Percentiles rank a stretch among this genome's conserved stretches.
These are phyloP conservation scores for Dysphania ambrosioides DNA, from an alignment of 148 eudicot species.

Conservation along the genomic window DNA sequence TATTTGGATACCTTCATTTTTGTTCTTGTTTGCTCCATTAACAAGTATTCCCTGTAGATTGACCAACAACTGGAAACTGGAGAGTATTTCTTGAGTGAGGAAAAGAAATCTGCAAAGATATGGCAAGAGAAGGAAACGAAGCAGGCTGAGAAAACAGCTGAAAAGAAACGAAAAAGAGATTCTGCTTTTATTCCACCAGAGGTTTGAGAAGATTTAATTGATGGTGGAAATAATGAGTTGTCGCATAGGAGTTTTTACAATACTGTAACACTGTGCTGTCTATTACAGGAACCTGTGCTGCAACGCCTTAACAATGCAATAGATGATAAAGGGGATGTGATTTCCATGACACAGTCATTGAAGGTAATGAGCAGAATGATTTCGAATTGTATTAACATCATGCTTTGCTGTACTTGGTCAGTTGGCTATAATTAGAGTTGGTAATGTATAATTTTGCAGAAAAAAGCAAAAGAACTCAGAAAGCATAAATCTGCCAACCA, in stretches of 20 bases:
- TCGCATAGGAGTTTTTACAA: not conserved
- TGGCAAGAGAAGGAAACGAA: slow-evolving; percentile 83
- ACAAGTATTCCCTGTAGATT: slow-evolving; percentile 35
- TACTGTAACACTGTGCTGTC: not conserved
- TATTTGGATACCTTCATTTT: not conserved
- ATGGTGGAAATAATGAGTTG: not conserved
- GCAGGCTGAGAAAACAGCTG: slow-evolving; percentile 75
- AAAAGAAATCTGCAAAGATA: slow-evolving; percentile 70
- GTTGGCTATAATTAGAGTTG: not conserved
- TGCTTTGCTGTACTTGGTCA: not conserved
- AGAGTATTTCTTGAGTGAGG: slow-evolving; percentile 80
- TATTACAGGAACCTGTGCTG: slow-evolving; percentile 50
- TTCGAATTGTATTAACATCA: not conserved
- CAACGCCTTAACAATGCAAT: slow-evolving; percentile 30
- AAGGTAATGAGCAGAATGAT: slow-evolving; percentile 46
- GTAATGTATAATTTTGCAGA: slow-evolving; percentile 36
- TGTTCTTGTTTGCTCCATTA: slow-evolving; percentile 1
- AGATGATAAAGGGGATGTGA: slow-evolving; percentile 42
- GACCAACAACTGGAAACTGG: slow-evolving; percentile 84
- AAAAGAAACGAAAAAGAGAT: slow-evolving; percentile 68
- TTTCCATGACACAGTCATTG: slow-evolving; percentile 52
- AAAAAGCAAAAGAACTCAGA: slow-evolving; percentile 63
- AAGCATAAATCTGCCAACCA: slow-evolving; percentile 44
- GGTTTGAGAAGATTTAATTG: slow-evolving; percentile 36
- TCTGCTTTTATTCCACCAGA: slow-evolving; percentile 80